Evolutionary conservation across 1,284 basidiomycete species (phyloP), one percentile per base, ranked within the genome.

Genomic region (Ceratobasidium sp.): DNA sequence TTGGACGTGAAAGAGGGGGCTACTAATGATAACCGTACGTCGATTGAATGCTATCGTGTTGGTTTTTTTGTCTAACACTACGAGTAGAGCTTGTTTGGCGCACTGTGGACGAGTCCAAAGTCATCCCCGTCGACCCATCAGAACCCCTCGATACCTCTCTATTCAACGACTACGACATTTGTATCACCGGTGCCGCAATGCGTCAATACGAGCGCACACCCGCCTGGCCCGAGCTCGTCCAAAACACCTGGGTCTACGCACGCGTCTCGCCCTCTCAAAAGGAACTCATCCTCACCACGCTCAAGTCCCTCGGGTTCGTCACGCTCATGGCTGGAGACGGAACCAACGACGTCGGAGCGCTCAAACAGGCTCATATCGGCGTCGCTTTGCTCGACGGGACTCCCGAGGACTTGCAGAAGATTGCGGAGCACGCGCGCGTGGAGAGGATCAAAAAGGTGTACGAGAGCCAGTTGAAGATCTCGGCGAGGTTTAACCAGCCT

Each of bases 301-400:
- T 98, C 77, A 95, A 96, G 84, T 89, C 89, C 15, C 90, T 97
- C 38, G 96, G 96, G 38, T 98, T 95, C 84, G 89, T 90, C 7
- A 98, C 96, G 0, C 88, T 98, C 75, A 98, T 98, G 96, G 96
- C 96, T 13, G 96, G 96, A 78, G 97, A 98, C 83, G 97, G 97
- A 52, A 98, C 96, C 20, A 98, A 98, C 84, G 96, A 98, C 81
- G 96, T 98, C 65, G 96, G 97, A 44, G 96, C 97, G 2, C 90
- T 98, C 70, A 98, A 98, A 84, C 95, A 97, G 83, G 96, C 97
- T 0, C 95, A 98, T 84, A 93, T 98, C 78, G 96, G 96, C 80
- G 94, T 98, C 23, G 96, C 96, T 0, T 88, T 98, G 1, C 87
- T 98, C 62, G 96, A 98, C 82, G 96, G 96, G 0, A 94, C 96